Conservation (phyloP, 2,329 filamentous ascomycete genomes). For the Neurospora sp. region DNA sequence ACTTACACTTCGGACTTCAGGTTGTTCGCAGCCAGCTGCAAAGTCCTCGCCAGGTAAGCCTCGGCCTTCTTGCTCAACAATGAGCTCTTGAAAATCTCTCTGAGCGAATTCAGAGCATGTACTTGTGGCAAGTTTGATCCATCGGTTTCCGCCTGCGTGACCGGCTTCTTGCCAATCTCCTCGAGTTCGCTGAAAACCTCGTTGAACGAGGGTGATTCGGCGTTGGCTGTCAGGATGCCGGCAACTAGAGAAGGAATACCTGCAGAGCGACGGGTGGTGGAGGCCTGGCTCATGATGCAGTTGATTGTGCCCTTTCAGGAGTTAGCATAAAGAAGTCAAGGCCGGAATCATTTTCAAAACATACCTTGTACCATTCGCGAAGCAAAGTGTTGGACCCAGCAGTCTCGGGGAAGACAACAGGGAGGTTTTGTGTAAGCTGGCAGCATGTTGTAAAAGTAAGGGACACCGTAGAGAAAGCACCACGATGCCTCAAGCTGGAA, state of each 20-base stretch:
- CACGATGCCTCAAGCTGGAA: conserved; percentile 74
- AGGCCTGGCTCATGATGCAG: conserved; percentile 65
- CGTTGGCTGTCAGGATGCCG: conserved; percentile 64
- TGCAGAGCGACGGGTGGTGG: conserved; percentile 82
- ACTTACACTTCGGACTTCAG: conserved; percentile 68
- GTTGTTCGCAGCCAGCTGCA: conserved; percentile 72
- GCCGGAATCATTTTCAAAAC: neutral
- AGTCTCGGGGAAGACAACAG: conserved; percentile 22
- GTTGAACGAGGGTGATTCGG: conserved; percentile 49
- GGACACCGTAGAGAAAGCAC: conserved; percentile 87
- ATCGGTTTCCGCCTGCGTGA: conserved; percentile 45
- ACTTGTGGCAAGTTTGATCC: conserved; percentile 74
- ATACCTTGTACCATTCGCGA: conserved; percentile 60
- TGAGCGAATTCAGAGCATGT: conserved; percentile 87
- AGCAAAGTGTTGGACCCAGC: conserved; percentile 39
- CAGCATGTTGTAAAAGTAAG: conserved; percentile 81
- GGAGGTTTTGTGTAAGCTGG: conserved; percentile 43
- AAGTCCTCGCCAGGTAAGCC: conserved; percentile 58
- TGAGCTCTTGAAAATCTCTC: conserved; percentile 82
- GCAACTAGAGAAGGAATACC: conserved; percentile 83
- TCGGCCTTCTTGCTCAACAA: conserved; percentile 65
- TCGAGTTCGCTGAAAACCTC: conserved; percentile 55
- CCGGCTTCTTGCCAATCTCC: conserved; percentile 45
- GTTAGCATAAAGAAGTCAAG: neutral
- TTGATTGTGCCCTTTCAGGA: conserved; percentile 47